Conservation (phyloP, 345 rosid species). For the Eucalyptus cloeziana region DNA sequence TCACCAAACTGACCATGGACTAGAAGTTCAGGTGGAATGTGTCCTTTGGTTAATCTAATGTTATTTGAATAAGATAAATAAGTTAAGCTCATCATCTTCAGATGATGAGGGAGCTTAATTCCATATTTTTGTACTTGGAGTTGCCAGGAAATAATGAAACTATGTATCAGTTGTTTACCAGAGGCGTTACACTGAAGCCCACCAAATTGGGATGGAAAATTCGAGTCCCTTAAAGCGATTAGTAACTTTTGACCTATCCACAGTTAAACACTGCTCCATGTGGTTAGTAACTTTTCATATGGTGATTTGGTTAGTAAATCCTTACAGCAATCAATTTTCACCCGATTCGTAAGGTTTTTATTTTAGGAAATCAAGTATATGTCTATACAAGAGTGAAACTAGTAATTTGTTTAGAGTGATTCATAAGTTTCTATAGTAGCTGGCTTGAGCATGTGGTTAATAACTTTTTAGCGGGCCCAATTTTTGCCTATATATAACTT, state of each 20-base stretch:
- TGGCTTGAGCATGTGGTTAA: neutral
- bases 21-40: neutral
- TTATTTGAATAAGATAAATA: neutral
- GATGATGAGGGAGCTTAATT: neutral
- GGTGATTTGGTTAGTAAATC: neutral
- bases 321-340: neutral
- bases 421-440: neutral
- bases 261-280: too few species aligned
- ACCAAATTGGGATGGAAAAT: neutral
- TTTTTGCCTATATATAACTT: too few species aligned
- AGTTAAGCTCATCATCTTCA: neutral
- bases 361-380: neutral
- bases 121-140: neutral
- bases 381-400: neutral
- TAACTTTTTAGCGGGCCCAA: rapidly evolving
- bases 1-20: neutral
- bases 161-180: neutral
- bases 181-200: neutral
- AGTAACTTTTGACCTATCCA: too few species aligned
- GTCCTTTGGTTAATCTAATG: neutral
- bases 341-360: neutral
- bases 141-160: neutral
- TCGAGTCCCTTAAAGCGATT: neutral
- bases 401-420: neutral
- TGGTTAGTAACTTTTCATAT: neutral